Base-by-base conservation (phyloP, 495 filamentous ascomycete species). In the Hypoxylon subgilvum region DNA sequence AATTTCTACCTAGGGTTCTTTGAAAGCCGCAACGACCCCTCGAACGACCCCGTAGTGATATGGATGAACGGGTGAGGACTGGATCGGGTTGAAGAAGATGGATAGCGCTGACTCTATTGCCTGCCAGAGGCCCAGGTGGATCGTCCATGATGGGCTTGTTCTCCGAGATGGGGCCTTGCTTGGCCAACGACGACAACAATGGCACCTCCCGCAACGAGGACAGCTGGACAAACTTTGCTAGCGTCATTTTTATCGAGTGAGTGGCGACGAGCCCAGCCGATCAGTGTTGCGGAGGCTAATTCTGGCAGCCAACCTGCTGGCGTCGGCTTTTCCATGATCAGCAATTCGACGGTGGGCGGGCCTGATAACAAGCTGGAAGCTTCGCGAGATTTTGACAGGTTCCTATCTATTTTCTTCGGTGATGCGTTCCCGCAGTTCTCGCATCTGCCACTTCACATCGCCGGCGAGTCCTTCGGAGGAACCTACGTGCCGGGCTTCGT, bases 81-180 rank as follows among this genome's bases (percentile, higher is more conserved):
- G 9, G n/a, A 3, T 13, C 13, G 6, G 3, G 6, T 7, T 38
- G 4, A 4, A 5, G 7, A n/a, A n/a, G 13, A 4, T 17, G 13
- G 13, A 3, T 4, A 4, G 2, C 7, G 14, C 34, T 38, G 13
- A 38, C 14, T 17, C 18, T n/a, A 6, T 35, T n/a, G 31, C n/a
- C 23, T 8, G 23, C 23, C 34, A 38, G 34, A 17, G 34, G 34
- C 13, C 34, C 34, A 17, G 34, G 34, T 17, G 34, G 34, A 4
- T 38, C 34, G n/a, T 38, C 34, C 3, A 17, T 38, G 34, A 38
- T 38, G 34, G 34, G 34, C n/a, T 38, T 38, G 13, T 38, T 38
- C 34, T 38, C 34, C 13, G 34, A 38, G 13, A 38, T 38, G 2
- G 34, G 34, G 2, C 34, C 34, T n/a, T 38, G 34, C 14, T 38